Evolutionary conservation across 495 filamentous ascomycete genomes (phyloP).

Genomic region (Neurospora discreta): DNA sequence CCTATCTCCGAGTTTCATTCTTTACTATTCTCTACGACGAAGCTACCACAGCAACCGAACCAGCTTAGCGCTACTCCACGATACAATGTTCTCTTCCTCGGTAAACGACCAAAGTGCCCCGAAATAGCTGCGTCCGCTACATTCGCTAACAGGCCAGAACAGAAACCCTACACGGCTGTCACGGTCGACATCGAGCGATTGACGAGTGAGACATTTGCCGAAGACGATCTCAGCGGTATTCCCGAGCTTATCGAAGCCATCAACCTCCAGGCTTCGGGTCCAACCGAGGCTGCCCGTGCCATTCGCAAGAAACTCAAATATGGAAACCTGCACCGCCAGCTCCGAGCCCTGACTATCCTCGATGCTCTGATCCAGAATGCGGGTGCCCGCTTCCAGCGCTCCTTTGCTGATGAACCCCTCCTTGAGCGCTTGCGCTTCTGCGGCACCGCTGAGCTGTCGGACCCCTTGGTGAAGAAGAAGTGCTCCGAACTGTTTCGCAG

Average conservation of each 20-base stretch:
- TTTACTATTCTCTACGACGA: background rate
- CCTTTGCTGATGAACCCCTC: constrained; percentile 84
- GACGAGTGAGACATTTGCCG: constrained; percentile 78
- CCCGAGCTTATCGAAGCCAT: constrained; percentile 91
- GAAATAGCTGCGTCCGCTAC: background rate
- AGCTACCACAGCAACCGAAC: background rate
- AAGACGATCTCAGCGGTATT: constrained; percentile 84
- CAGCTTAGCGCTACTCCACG: background rate
- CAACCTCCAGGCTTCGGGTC: constrained; percentile 77
- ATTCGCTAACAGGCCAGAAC: constrained; percentile 33
- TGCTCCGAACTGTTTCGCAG: constrained; percentile 74
- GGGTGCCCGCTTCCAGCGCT: constrained; percentile 74
- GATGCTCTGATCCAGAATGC: constrained; percentile 94
- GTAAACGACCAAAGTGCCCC: background rate
- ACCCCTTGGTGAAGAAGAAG: constrained; percentile 74
- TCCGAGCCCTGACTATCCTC: constrained; percentile 80
- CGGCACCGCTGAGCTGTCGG: constrained; percentile 73
- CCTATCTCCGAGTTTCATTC: background rate
- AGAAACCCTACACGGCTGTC: constrained; percentile 90
- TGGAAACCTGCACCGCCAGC: constrained; percentile 80
- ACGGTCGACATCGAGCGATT: constrained; percentile 90
- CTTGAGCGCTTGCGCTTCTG: constrained; percentile 86
- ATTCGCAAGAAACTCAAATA: constrained; percentile 99
- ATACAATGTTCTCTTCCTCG: background rate
- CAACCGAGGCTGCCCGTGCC: constrained; percentile 81